A percentile compares a stretch with the other conserved stretches of the same genome.
Evolutionary conservation across 2,329 filamentous ascomycete species (phyloP).

Genomic region (Penicillium crustosum): DNA sequence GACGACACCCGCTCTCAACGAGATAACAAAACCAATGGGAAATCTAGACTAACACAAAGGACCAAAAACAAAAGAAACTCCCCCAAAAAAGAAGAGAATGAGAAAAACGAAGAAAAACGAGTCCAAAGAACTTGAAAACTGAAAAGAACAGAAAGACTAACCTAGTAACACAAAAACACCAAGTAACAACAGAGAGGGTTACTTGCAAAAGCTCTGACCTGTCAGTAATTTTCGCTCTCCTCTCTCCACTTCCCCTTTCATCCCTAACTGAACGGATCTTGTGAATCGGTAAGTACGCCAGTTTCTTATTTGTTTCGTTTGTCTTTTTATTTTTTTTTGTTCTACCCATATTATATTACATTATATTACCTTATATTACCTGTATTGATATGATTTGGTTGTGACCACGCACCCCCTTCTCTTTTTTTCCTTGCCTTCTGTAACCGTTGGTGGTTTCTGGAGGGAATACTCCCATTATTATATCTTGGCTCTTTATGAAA

Average conservation of each 20-base stretch:
- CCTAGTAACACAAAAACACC: slow-evolving; percentile 1
- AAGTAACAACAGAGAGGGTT: neutral
- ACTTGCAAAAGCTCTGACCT: slow-evolving; percentile 5
- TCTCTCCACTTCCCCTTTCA: slow-evolving; percentile 28
- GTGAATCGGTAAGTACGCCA: slow-evolving; percentile 20
- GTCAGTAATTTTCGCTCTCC: slow-evolving; percentile 23
- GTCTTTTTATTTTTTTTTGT: neutral
- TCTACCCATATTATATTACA: slow-evolving; percentile 2
- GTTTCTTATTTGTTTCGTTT: slow-evolving; percentile 13
- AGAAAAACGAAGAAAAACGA: neutral
- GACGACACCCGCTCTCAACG: slow-evolving; percentile 10
- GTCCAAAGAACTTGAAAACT: neutral
- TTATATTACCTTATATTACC: slow-evolving; percentile 2
- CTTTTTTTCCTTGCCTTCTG: neutral
- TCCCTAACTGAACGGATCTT: slow-evolving; percentile 22
- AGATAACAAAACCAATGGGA: slow-evolving; percentile 13
- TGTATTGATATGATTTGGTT: slow-evolving; percentile 6
- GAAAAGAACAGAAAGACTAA: slow-evolving; percentile 1
- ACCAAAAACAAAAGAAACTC: neutral
- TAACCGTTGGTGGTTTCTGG: slow-evolving; percentile 4
- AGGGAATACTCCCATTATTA: slow-evolving; percentile 8
- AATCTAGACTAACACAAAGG: neutral
- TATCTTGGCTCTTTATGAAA: slow-evolving; percentile 1
- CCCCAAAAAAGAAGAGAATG: neutral
- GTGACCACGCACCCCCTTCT: slow-evolving; percentile 23